Evolutionary conservation across 495 filamentous ascomycete genomes (phyloP), one percentile per base, ranked within the genome.

Genomic region (Tetracladium marchalianum): DNA sequence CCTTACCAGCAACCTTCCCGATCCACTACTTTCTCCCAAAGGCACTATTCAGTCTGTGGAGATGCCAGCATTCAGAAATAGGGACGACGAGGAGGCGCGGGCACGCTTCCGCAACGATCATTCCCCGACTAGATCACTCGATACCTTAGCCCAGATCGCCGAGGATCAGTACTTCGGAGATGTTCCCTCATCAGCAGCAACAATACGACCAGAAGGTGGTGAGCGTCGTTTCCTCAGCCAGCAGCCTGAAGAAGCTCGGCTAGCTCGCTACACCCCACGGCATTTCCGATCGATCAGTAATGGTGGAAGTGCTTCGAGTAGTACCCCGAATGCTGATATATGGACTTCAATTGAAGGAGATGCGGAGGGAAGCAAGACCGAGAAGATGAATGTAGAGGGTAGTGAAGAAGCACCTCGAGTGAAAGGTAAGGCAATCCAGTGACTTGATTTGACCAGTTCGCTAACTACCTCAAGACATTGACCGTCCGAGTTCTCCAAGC

Each of bases 401-500:
- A 7, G 22, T 3, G 22, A 27, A 3, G 7, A 27, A 3, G 3
- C 22, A 27, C 22, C 3, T 27, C 3, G 3, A 27, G 22, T 27
- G 22, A 27, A 27, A 3, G 22, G 22, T 27, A 7, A 27, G 22
- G 22, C 22, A 3, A 27, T 27, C 7, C 22, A 27, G 3, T 27
- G 5, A 36, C 3, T 36, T 9, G 35, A 10, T 5, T n/a, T n/a
- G 35, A 36, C 35, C 10, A n/a, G 10, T 4, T n/a, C 16, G 35
- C 16, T 16, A 27, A 27, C 22, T 3, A 27, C 3, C 22, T 27
- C 22, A 27, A 27, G 22, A 27, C 7, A 27, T 27, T 27, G 35
- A 39, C 4, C 46, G 54, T 41, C 52, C 55, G 11, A 18, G 49
- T 35, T 58, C 55, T n/a, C 56, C 56, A 7, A 59, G 56, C 38